These are phyloP conservation scores for Anthostomella pinea DNA, from an alignment of 2,329 filamentous ascomycete genomes.

Conservation along the genomic window DNA sequence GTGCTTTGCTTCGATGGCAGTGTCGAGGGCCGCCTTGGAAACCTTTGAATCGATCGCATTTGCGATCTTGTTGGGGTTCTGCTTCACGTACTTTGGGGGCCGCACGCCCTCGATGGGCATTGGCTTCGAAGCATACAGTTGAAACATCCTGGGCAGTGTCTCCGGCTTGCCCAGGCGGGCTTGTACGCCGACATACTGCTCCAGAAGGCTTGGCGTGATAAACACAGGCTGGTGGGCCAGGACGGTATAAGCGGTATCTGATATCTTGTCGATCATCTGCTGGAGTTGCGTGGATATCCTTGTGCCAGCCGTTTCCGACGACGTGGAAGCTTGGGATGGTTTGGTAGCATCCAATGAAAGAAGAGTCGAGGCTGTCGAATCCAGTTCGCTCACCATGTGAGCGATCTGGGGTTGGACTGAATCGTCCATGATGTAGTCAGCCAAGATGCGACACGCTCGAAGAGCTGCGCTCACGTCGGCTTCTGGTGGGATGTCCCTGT, in stretches of 20 bases:
- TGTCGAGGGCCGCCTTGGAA: slow-evolving; percentile 71
- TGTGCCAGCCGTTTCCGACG: slow-evolving; percentile 11
- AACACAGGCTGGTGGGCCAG: slow-evolving; percentile 73
- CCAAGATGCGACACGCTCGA: slow-evolving; percentile 27
- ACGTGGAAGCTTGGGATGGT: slow-evolving; percentile 8
- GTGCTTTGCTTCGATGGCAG: slow-evolving; percentile 76
- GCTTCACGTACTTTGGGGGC: slow-evolving; percentile 56
- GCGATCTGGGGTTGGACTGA: slow-evolving; percentile 28
- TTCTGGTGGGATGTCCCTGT: slow-evolving; percentile 26
- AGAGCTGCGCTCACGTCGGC: slow-evolving; percentile 28
- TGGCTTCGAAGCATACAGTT: slow-evolving; percentile 81
- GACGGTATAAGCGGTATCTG: slow-evolving; percentile 64
- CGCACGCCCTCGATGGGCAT: slow-evolving; percentile 60
- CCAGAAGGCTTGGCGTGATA: slow-evolving; percentile 71
- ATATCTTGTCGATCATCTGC: slow-evolving; percentile 51
- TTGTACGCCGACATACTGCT: slow-evolving; percentile 74
- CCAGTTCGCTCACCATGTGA: slow-evolving; percentile 33
- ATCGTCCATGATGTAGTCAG: slow-evolving; percentile 30
- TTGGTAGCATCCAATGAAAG: slow-evolving; percentile 32
- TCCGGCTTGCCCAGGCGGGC: slow-evolving; percentile 68
- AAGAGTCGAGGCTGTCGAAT: slow-evolving; percentile 34
- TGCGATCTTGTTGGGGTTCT: slow-evolving; percentile 65
- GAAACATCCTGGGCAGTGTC: slow-evolving; percentile 75
- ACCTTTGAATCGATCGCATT: slow-evolving; percentile 70
- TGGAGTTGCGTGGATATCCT: slow-evolving; percentile 32